Conservation (phyloP, 345 rosid genomes). For the Brassica nigra region DNA sequence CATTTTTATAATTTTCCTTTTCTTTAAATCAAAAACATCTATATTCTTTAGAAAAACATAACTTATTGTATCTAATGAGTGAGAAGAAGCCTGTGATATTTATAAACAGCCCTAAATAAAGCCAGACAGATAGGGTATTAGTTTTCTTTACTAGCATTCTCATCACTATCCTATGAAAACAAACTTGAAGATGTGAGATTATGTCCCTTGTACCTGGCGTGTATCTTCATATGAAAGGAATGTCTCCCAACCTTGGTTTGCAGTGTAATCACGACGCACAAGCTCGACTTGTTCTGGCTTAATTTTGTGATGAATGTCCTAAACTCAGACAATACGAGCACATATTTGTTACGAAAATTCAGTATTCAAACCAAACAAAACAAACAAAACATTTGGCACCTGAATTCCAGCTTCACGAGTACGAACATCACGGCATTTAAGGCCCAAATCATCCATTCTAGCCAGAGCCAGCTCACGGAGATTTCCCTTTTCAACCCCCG, state of each 20-base stretch:
- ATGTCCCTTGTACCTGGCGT: slow-evolving; percentile 63
- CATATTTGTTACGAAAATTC: slow-evolving; percentile 9
- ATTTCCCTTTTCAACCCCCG: slow-evolving; percentile 99
- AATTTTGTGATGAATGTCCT: slow-evolving; percentile 98
- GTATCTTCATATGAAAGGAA: slow-evolving; percentile 97
- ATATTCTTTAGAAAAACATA: slow-evolving; percentile 6
- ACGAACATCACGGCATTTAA: slow-evolving; percentile 97
- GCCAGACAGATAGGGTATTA: background rate
- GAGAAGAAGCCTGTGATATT: background rate
- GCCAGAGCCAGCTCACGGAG: slow-evolving; percentile 96
- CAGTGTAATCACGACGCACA: slow-evolving; percentile 97
- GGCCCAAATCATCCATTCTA: slow-evolving; percentile 96
- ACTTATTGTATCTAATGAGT: background rate
- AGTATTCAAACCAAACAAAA: background rate
- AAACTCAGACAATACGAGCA: slow-evolving; percentile 29
- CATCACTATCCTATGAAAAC: background rate
- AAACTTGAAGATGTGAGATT: background rate
- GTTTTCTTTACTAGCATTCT: background rate
- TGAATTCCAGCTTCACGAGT: slow-evolving; percentile 99
- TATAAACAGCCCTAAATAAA: background rate
- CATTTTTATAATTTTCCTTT: background rate
- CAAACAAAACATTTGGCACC: slow-evolving; percentile 43
- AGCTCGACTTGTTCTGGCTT: slow-evolving; percentile 98
- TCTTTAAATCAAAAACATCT: background rate
- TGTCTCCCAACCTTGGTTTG: slow-evolving; percentile 99